Evolutionary conservation across 768 basidiomycete genomes (phyloP).

Genomic region (Chalciporus sphaerocephalus): DNA sequence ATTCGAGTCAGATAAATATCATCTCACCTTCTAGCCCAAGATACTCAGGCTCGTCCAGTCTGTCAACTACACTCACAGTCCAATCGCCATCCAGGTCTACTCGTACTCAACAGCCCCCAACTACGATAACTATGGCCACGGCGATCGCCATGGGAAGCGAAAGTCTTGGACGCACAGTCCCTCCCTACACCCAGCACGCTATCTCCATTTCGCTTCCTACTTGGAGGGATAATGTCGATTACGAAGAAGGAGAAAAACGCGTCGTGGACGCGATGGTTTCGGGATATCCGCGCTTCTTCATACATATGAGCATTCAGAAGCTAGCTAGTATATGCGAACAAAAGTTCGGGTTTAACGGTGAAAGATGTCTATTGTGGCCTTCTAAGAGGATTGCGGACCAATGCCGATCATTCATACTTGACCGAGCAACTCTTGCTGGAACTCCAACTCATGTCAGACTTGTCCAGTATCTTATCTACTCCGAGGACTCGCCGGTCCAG

Average conservation of each 20-base stretch:
- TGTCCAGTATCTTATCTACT: constrained; percentile 68
- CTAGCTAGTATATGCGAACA: constrained; percentile 72
- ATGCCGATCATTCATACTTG: constrained; percentile 69
- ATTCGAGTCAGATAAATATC: no score
- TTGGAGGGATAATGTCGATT: constrained; percentile 87
- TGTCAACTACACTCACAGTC: background rate
- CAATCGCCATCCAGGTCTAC: background rate
- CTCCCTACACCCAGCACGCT: constrained; percentile 75
- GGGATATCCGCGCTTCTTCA: constrained; percentile 94
- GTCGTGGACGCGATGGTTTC: constrained; percentile 76
- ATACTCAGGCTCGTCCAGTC: no score
- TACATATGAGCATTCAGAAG: constrained; percentile 83
- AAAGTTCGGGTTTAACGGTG: constrained; percentile 69
- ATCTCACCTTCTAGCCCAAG: no score
- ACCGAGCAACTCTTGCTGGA: constrained; percentile 43
- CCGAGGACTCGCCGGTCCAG: constrained; percentile 41
- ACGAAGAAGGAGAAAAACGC: constrained; percentile 84
- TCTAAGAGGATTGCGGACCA: constrained; percentile 66
- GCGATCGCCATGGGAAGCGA: constrained; percentile 8
- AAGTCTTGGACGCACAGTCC: constrained; percentile 49
- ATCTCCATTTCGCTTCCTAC: constrained; percentile 94
- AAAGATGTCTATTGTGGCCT: constrained; percentile 77
- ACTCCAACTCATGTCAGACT: constrained; percentile 47
- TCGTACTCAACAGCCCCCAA: background rate
- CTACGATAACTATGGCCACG: constrained; percentile 3